Conservation (phyloP, 352 stramenopile species). For the Saprolegnia diclina region DNA sequence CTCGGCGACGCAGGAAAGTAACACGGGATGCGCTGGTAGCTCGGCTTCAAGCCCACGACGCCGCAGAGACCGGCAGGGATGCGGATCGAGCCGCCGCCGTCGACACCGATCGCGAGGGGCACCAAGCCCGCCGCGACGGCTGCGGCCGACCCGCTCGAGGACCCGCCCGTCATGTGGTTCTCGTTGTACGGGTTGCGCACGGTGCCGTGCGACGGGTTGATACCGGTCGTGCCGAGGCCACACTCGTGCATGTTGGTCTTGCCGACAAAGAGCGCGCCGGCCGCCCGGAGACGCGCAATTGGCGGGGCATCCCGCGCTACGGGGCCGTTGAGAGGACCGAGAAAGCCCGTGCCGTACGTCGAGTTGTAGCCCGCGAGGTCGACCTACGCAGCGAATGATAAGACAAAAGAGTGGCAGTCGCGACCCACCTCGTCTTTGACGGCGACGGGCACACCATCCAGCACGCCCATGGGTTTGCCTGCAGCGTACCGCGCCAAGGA, state of each 20-base stretch:
- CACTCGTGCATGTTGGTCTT: conserved; percentile 88
- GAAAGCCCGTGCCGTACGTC: conserved; percentile 62
- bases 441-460: conserved; percentile 84
- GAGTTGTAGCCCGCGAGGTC: conserved; percentile 59
- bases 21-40: conserved; percentile 64
- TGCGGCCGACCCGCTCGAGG: conserved; percentile 81
- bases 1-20: conserved; percentile 47
- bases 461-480: conserved; percentile 52
- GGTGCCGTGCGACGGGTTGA: conserved; percentile 65
- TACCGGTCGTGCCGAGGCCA: conserved; percentile 59
- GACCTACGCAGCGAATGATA: not conserved
- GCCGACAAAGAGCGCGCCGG: conserved; percentile 82
- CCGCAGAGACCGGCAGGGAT: conserved; percentile 82
- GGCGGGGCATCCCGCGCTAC: conserved; percentile 43
- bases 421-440: conserved; percentile 81
- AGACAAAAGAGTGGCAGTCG: not conserved
- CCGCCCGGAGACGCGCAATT: conserved; percentile 51
- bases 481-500: conserved; percentile 65
- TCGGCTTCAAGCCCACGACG: conserved; percentile 84
- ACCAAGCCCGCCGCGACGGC: conserved; percentile 84
- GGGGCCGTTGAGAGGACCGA: conserved; percentile 43
- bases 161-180: conserved; percentile 82
- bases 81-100: conserved; percentile 87
- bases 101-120: conserved; percentile 75
- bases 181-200: conserved; percentile 80